Evolutionary conservation across 768 basidiomycete species (phyloP).

Genomic region (Suillus discolor): DNA sequence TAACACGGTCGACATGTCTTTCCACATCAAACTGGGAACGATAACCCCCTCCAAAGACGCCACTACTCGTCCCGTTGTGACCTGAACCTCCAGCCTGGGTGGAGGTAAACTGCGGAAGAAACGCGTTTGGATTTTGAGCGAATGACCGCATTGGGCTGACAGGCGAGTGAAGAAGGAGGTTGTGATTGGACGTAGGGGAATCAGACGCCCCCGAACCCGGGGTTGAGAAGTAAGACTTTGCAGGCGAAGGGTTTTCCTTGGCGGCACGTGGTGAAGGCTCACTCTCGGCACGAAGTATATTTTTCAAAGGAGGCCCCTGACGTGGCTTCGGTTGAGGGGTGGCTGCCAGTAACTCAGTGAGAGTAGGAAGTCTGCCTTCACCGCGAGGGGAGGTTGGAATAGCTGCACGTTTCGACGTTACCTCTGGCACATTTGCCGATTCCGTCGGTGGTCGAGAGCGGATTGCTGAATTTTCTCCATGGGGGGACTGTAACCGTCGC

Average conservation of each 20-base stretch:
- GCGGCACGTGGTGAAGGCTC: background rate
- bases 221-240: slow-evolving; percentile 40
- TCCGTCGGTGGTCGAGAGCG: slow-evolving; percentile 1
- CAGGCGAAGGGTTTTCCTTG: slow-evolving; percentile 30
- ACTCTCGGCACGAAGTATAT: background rate
- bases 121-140: slow-evolving; percentile 35
- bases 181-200: slow-evolving; percentile 25
- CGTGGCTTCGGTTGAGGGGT: background rate
- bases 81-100: slow-evolving; percentile 33
- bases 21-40: slow-evolving; percentile 64
- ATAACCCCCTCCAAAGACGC: slow-evolving; percentile 44
- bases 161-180: slow-evolving; percentile 36
- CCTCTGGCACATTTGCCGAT: slow-evolving; percentile 19
- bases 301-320: background rate
- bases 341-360: slow-evolving; percentile 1
- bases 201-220: slow-evolving; percentile 37
- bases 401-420: slow-evolving; percentile 9
- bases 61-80: slow-evolving; percentile 24
- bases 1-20: slow-evolving; percentile 53
- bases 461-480: background rate
- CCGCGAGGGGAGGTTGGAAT: slow-evolving; percentile 2
- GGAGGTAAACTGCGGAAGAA: slow-evolving; percentile 40
- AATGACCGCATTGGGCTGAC: slow-evolving; percentile 37
- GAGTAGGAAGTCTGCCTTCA: slow-evolving; percentile 7
- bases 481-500: slow-evolving; percentile 16